Base-by-base conservation (phyloP, 2,329 filamentous ascomycete species). In the Juglanconis juglandina region DNA sequence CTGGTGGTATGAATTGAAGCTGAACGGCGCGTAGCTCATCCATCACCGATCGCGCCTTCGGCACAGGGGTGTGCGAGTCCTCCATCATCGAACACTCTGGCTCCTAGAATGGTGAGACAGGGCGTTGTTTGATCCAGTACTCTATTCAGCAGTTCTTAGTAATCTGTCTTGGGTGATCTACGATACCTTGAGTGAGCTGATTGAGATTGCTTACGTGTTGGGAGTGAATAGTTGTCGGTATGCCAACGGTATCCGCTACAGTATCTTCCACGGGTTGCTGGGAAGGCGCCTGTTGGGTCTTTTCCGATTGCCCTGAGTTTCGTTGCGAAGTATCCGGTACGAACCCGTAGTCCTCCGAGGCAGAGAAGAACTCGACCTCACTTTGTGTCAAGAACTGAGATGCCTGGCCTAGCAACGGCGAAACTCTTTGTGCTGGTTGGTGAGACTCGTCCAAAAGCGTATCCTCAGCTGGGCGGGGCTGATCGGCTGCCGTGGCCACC, bases 371-470 rank as follows among this genome's bases (percentile, higher is more conserved):
- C 17, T 62, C 49, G n/a, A 42, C 46, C 10, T 58, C 47, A 24
- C 35, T 58, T 14, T 63, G 53, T 13, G 61, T 63, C 9, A 52
- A 51, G 30, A 63, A 58, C 2, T 58, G 30, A 7, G 55, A 51
- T 32, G 41, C 34, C 33, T 54, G 47, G 10, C 41, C 42, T 55
- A 50, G 41, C 41, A 61, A 17, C 17, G 61, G 61, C n/a, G 51
- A 55, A 17, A 58, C 54, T 39, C 48, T 39, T 49, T 63, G 61
- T 34, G 61, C 61, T 54, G 58, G 50, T 41, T 63, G 61, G 34
- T 61, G 58, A 44, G 61, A 61, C 39, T 61, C 61, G 39, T 61
- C 51, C 2, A 35, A 5, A 13, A 53, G 37, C 44, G 50, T 58
- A 14, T 48, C 51, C 39, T 53, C 54, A n/a, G 51, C 51, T 35